These are phyloP conservation scores for Penicillium brasilianum DNA, from an alignment of 2,329 filamentous ascomycete species.

Conservation along the genomic window DNA sequence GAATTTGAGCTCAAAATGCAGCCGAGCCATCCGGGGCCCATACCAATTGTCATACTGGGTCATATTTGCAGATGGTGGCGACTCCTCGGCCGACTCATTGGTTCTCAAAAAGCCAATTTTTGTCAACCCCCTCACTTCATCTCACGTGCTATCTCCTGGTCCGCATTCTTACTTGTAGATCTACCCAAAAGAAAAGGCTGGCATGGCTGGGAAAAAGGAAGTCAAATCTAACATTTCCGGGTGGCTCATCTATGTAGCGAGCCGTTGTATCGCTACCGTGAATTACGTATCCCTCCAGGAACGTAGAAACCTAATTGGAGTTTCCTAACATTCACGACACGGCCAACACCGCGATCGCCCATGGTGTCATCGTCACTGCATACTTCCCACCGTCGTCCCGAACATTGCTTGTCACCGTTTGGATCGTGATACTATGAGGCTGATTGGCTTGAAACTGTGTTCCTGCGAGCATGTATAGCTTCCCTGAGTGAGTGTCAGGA, in stretches of 20 bases:
- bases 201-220: not conserved
- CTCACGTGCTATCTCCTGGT: not conserved
- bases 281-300: not conserved
- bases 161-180: not conserved
- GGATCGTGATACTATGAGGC: slow-evolving; percentile 26
- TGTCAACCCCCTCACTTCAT: not conserved
- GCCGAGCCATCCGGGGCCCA: not conserved
- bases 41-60: not conserved
- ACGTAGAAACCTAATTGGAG: not conserved
- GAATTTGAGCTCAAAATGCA: not conserved
- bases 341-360: slow-evolving; percentile 34
- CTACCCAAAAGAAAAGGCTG: not conserved
- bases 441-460: slow-evolving; percentile 26
- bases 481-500: slow-evolving; percentile 28
- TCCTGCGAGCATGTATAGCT: slow-evolving; percentile 33
- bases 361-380: slow-evolving; percentile 30
- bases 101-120: not conserved
- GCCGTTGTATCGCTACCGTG: not conserved
- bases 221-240: not conserved
- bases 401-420: slow-evolving; percentile 21
- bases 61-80: slow-evolving; percentile 1
- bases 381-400: slow-evolving; percentile 24
- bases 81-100: not conserved
- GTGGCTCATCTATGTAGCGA: not conserved
- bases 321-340: slow-evolving; percentile 21